Evolutionary conservation across 2,329 filamentous ascomycete species (phyloP).

Genomic region (Fusarium nelsonii): DNA sequence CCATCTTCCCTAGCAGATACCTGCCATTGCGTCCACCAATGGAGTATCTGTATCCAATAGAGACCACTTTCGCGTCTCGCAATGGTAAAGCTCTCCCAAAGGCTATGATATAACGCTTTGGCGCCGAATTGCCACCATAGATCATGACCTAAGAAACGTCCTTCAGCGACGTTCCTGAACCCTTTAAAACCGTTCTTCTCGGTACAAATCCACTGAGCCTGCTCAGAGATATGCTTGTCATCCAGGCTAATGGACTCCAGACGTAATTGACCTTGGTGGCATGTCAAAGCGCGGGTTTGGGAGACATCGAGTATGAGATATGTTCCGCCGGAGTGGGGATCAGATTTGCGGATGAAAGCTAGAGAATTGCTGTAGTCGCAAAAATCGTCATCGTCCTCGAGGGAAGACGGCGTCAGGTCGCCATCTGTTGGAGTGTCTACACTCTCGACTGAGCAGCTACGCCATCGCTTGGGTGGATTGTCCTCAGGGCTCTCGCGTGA

Average conservation of each 20-base stretch:
- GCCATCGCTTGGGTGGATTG: not conserved
- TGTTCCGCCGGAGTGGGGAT: not conserved
- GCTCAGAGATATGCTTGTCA: not conserved
- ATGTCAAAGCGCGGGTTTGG: conserved; percentile 1
- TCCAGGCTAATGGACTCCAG: not conserved
- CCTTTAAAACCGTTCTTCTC: conserved; percentile 6
- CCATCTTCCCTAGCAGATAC: conserved; percentile 1
- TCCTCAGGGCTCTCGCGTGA: not conserved
- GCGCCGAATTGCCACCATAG: conserved; percentile 5
- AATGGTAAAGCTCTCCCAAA: conserved; percentile 14
- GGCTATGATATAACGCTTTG: conserved; percentile 1
- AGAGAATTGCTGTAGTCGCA: not conserved
- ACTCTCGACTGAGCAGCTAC: not conserved
- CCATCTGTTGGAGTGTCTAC: not conserved
- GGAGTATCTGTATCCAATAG: conserved; percentile 8
- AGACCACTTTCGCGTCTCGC: not conserved
- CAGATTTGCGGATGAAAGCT: conserved; percentile 1
- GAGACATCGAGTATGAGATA: conserved; percentile 4
- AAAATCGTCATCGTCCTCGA: not conserved
- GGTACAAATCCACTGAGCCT: conserved; percentile 5
- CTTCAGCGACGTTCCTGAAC: not conserved
- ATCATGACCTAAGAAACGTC: conserved; percentile 6
- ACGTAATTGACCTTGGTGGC: not conserved
- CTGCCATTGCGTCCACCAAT: conserved; percentile 20
- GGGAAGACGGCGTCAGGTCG: not conserved